Evolutionary conservation across 2,329 filamentous ascomycete genomes (phyloP), one percentile per base, ranked within the genome.

Genomic region (Teratosphaeria epicoccoides): DNA sequence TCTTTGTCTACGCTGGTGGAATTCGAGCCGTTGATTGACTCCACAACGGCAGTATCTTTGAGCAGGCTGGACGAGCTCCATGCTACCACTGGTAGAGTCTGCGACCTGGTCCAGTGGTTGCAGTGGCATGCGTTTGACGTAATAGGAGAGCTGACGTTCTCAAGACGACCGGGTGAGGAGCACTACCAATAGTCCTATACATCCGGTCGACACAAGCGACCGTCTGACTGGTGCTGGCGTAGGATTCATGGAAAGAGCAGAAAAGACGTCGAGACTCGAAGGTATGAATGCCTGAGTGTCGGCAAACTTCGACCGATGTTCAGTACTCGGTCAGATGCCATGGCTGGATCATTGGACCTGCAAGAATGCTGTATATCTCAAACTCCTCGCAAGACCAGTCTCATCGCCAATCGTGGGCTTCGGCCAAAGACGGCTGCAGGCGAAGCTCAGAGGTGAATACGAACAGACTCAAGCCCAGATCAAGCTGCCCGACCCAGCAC

Each of bases 91-190:
- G 65, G 68, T 14, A 58, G 59, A 20, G 66, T 68, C 14, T 85
- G 81, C 60, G 78, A 86, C 63, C 82, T 87, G 43, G 79, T 80
- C 2, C 73, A 76, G 46, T 88, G 85, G 85, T 70, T 89, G 49
- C 85, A 89, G 62, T 88, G 82, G 63, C 88, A 86, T 59, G 85
- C 86, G 0, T 88, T 88, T 61, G 85, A 89, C 63, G 84, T 88
- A 10, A 87, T 88, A 55, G 84, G 84, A 6, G 58, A 54, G 29
- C 50, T 61, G 12, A 61, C 58, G 1, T 61, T 61, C 43, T 52
- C 50, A 3, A 55, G 56, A 46, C 53, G 55, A 14, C 28, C 14
- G 14, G 28, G 28, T 29, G 14, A 29, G 28, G 10, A 29, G 28
- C 28, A 14, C 10, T 29, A 9, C 28, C 14, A 14, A 29, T 3